Evolutionary conservation across 202 grass and related monocot species (phyloP), one percentile per base, ranked within the genome.

Genomic region (Eragrostis tef): DNA sequence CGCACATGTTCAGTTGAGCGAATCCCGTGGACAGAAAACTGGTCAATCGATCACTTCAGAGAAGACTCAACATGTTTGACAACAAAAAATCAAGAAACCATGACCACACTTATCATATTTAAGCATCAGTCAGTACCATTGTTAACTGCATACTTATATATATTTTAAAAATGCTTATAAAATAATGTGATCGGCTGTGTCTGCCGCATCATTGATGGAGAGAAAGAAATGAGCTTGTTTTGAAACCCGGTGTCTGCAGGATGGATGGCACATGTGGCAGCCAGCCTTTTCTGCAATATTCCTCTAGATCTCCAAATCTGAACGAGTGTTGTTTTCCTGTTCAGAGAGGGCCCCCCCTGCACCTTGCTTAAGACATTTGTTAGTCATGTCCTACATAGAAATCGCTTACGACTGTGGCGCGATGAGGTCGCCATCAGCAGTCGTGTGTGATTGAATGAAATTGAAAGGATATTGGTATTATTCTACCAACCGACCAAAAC

Each of bases 1-100:
- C 67, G 63, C 73, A 77, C 39, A 83, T 74, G 78, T 81, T 63
- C 34, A 39, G 62, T 26, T 73, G 16, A 56, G 13, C 56, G 56
- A 24, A 21, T 59, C 56, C 24, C 8, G 54, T 58, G 54, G 54
- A 21, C 52, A 20, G 29, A 62, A 14, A 51, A 76, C 52, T 20
- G 54, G 56, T 63, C 65, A 64, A 77, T 70, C 68, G 20, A 21
- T 59, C 56, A 79, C 50, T 27, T 57, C 46, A 12, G 58, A 42
- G n/a, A 48, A 43, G 1, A 2, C 54, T 46, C 61, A 4, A 16
- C 57, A 25, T 78, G 73, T 58, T 65, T 71, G 65, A 51, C 65
- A 20, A 51, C 65, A 20, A 36, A 17, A 12, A 20, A 31, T 16
- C 41, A 46, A 36, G 24, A 68, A 69, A 41, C 22, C 45, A 26